A percentile compares a stretch with the other conserved stretches of the same genome.
Evolutionary conservation across 768 basidiomycete genomes (phyloP).

Genomic region (Russula dissimulans): DNA sequence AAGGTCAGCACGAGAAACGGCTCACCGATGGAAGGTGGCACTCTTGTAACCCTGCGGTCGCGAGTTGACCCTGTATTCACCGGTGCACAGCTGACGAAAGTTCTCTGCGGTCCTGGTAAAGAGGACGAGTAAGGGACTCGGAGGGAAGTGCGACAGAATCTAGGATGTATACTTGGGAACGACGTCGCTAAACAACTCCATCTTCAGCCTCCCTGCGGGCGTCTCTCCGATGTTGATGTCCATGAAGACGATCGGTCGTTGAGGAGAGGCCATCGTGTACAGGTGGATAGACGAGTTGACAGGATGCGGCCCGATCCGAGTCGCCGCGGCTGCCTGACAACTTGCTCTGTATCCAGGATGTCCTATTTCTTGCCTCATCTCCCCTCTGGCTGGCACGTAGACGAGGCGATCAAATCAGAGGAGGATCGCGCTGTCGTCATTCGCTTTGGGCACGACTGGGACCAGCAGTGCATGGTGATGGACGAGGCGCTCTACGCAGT

Average conservation of each 20-base stretch:
- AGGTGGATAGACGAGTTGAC: not conserved
- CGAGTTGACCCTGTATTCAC: conserved; percentile 83
- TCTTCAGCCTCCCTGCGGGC: conserved; percentile 88
- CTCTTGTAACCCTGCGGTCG: conserved; percentile 87
- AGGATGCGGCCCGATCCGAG: no score
- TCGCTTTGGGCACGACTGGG: conserved; percentile 92
- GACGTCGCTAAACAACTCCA: conserved; percentile 94
- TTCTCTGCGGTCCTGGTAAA: conserved; percentile 90
- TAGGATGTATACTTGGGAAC: conserved; percentile 70
- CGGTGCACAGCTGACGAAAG: conserved; percentile 94
- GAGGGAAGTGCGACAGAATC: not conserved
- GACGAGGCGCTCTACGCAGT: conserved; percentile 92
- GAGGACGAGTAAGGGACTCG: not conserved
- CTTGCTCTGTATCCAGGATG: conserved; percentile 35
- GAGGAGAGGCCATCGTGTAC: conserved; percentile 27
- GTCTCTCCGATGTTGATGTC: conserved; percentile 96
- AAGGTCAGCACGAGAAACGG: conserved; percentile 17
- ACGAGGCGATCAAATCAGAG: conserved; percentile 97
- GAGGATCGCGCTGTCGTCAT: conserved; percentile 93
- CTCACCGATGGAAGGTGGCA: conserved; percentile 84
- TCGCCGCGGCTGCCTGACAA: no score
- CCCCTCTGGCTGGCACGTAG: conserved; percentile 95
- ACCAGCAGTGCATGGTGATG: conserved; percentile 96
- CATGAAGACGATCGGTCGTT: conserved; percentile 91
- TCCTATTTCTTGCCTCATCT: conserved; percentile 86